Evolutionary conservation across 2,329 filamentous ascomycete genomes (phyloP).

Genomic region (Alternaria viburni): DNA sequence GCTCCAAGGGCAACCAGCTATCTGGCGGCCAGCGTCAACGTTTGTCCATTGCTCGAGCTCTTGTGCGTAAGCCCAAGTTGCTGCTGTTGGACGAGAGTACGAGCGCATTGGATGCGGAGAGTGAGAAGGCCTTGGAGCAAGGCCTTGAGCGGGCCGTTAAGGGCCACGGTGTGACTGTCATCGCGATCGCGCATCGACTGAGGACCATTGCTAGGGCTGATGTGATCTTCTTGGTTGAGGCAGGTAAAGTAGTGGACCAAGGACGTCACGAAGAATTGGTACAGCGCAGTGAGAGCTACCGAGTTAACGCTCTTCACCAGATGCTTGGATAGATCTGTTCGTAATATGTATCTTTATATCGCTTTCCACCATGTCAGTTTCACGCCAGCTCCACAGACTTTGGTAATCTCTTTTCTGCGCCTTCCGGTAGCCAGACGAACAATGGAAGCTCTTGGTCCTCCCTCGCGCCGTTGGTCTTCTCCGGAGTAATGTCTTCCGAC

Average conservation of each 20-base stretch:
- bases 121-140: conserved; percentile 49
- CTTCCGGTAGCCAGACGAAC: conserved; percentile 26
- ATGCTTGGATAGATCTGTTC: conserved; percentile 46
- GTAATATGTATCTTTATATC: conserved; percentile 7
- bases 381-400: conserved; percentile 19
- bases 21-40: conserved; percentile 54
- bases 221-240: conserved; percentile 56
- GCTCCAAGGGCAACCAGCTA: conserved; percentile 49
- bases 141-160: conserved; percentile 48
- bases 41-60: conserved; percentile 52
- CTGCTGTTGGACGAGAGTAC: conserved; percentile 53
- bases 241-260: conserved; percentile 55
- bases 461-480: conserved; percentile 8
- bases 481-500: conserved; percentile 35
- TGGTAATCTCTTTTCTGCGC: conserved; percentile 14
- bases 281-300: conserved; percentile 57
- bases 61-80: conserved; percentile 51
- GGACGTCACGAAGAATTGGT: conserved; percentile 59
- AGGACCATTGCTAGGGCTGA: conserved; percentile 52
- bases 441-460: conserved; percentile 18
- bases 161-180: conserved; percentile 47
- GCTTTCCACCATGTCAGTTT: not conserved
- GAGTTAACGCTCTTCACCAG: conserved; percentile 58
- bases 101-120: conserved; percentile 52
- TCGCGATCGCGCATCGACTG: conserved; percentile 55